Base-by-base conservation (phyloP, 352 stramenopile genomes). In the Globisporangium canariense region DNA sequence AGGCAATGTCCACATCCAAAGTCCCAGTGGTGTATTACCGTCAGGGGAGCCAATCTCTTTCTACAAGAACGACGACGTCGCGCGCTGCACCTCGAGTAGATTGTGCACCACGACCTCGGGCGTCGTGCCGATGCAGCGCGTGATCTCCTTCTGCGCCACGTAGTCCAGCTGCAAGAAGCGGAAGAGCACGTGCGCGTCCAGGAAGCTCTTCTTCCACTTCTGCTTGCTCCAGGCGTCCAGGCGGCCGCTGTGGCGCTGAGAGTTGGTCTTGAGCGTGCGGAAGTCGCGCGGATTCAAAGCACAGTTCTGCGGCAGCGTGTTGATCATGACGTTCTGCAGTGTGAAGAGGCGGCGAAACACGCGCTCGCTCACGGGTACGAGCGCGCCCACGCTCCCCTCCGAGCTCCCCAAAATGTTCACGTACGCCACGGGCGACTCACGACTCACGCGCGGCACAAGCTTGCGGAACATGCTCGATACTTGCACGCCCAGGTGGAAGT, bases 311-410 rank as follows among this genome's bases (percentile, higher is more conserved):
- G 82, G 87, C 43, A 94, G 67, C 54, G 87, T 92, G 70, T 92
- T 95, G 64, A 95, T 84, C 87, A 97, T 95, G 45, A 95, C 88
- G 55, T 90, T 95, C 65, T 97, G 89, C 18, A 97, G 66, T 32
- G 89, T 95, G 61, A 94, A 94, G 9, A 97, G 71, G 10, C 87
- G 87, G 2, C 89, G 89, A 61, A 96, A 97, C 1, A 90, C 77
- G 22, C 84, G 81, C 65, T 97, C 89, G 30, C 76, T 68, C 2
- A 95, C 81, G 3, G 89, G 87, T 18, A 95, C 76, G 22, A 97
- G 70, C 60, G 84, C 84, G 6, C 77, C 69, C 8, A 97, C 64
- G 46, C 86, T 81, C 34, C 89, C 89, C 65, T 97, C 89, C 3
- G 88, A 89, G 30, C 74, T 95, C 10, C 85, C 88, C 25, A 94